A percentile compares a stretch with the other conserved stretches of the same genome.
Evolutionary conservation across 2,329 filamentous ascomycete species (phyloP).

Genomic region (Gliomastix tumulicola): DNA sequence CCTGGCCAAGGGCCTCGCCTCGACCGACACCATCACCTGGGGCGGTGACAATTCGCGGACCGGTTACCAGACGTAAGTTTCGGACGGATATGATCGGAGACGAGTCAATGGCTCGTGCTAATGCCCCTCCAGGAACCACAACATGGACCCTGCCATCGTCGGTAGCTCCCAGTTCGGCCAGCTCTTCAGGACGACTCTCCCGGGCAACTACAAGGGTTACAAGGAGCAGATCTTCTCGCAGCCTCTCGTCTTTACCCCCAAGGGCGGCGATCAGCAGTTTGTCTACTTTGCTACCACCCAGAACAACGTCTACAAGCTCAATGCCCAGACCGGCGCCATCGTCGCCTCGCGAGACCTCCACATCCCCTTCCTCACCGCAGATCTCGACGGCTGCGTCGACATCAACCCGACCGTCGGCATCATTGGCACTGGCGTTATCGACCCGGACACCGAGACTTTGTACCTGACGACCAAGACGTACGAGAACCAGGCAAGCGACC

Average conservation of each 20-base stretch:
- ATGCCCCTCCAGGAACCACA: constrained; percentile 47
- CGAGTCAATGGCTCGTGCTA: no score
- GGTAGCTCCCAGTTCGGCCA: constrained; percentile 47
- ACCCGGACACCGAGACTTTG: constrained; percentile 33
- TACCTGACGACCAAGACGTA: constrained; percentile 38
- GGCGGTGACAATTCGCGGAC: constrained; percentile 47
- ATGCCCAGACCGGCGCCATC: constrained; percentile 46
- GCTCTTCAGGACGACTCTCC: constrained; percentile 43
- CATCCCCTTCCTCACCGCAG: constrained; percentile 40
- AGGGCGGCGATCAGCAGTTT: constrained; percentile 36
- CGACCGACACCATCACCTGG: constrained; percentile 53
- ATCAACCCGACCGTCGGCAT: constrained; percentile 39
- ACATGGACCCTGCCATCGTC: constrained; percentile 55
- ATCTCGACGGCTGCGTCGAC: constrained; percentile 39
- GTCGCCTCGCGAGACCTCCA: constrained; percentile 38
- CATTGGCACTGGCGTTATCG: constrained; percentile 37
- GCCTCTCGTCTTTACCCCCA: constrained; percentile 41
- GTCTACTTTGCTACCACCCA: constrained; percentile 50
- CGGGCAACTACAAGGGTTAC: constrained; percentile 41
- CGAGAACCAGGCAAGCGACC: constrained; percentile 18
- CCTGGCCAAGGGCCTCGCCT: constrained; percentile 25
- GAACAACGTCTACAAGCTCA: constrained; percentile 50
- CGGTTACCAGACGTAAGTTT: constrained; percentile 45
- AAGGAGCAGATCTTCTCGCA: constrained; percentile 46
- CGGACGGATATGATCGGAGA: no score